These are phyloP conservation scores for Penium margaritaceum DNA, from an alignment of 139 green algal species.

Conservation along the genomic window DNA sequence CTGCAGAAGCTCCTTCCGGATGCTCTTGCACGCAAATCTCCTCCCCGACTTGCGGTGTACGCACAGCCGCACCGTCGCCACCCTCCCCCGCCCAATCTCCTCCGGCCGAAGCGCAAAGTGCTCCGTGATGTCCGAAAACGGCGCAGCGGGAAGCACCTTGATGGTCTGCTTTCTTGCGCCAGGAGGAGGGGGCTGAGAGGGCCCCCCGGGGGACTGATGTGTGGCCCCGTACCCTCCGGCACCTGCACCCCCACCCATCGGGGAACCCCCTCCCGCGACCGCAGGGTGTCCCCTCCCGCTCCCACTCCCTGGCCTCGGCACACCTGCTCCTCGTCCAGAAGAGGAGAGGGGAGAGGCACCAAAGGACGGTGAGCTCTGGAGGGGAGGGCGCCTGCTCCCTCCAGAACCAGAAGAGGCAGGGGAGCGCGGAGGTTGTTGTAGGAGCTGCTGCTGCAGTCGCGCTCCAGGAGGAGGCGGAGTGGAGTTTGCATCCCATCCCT, in stretches of 20 bases:
- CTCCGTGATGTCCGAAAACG: not conserved
- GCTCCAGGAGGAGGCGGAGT: no score
- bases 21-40: constrained; percentile 72
- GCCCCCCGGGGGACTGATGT: no score
- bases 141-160: not conserved
- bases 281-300: not conserved
- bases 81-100: constrained; percentile 33
- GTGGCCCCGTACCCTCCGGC: no score
- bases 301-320: not conserved
- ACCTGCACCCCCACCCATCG: not conserved
- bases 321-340: not conserved
- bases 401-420: no score
- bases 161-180: not conserved
- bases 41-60: constrained; percentile 54
- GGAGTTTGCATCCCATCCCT: no score
- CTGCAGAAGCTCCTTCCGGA: constrained; percentile 76
- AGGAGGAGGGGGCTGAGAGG: no score
- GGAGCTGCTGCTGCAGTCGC: no score
- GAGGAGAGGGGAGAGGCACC: no score
- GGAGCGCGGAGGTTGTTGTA: no score
- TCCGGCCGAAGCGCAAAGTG: constrained; percentile 5
- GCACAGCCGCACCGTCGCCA: constrained; percentile 43
- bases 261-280: not conserved
- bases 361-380: no score
- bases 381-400: no score